phyloP scores from a whole-genome alignment of 176 grass and related monocot genomes.

The Carex parvula region DNA sequence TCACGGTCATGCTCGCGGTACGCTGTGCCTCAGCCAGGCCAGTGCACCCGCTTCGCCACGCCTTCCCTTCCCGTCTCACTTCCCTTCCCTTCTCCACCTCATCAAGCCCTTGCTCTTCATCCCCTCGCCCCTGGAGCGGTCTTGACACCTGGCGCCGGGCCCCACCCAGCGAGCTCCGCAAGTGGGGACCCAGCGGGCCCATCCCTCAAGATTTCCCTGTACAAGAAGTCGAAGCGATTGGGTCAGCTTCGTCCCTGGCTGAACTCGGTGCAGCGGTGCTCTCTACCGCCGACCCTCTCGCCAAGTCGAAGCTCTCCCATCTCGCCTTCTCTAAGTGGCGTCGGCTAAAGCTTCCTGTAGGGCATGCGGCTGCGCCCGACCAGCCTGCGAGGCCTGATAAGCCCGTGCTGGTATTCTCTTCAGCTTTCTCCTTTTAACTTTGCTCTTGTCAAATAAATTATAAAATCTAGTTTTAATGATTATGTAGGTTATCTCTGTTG shows the following conservation, averaged over 20 bases:
- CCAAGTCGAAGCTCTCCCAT: slow-evolving; percentile 68
- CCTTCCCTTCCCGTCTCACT: neutral
- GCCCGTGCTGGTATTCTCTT: slow-evolving; percentile 44
- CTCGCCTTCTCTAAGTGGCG: slow-evolving; percentile 64
- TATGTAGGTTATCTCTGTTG: neutral
- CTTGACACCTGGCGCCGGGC: slow-evolving; percentile 59
- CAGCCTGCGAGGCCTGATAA: slow-evolving; percentile 57
- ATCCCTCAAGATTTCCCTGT: slow-evolving; percentile 21
- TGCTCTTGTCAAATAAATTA: neutral
- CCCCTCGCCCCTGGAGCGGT: slow-evolving; percentile 53
- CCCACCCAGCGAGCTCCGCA: slow-evolving; percentile 49
- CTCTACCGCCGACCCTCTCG: slow-evolving; percentile 58
- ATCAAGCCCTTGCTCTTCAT: slow-evolving; percentile 4
- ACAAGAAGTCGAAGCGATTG: neutral
- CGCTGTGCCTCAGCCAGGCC: slow-evolving; percentile 9
- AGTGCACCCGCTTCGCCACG: slow-evolving; percentile 32
- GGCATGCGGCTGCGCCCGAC: slow-evolving; percentile 31
- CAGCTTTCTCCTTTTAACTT: neutral
- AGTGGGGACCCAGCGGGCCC: slow-evolving; percentile 62
- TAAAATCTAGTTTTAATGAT: neutral
- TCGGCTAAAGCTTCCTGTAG: slow-evolving; percentile 37
- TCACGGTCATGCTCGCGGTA: slow-evolving; percentile 1
- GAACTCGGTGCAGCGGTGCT: slow-evolving; percentile 66
- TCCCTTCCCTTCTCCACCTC: slow-evolving; percentile 6
- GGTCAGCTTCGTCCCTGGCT: slow-evolving; percentile 40